Conservation (phyloP, 768 basidiomycete genomes). For the Collybia mongolica region DNA sequence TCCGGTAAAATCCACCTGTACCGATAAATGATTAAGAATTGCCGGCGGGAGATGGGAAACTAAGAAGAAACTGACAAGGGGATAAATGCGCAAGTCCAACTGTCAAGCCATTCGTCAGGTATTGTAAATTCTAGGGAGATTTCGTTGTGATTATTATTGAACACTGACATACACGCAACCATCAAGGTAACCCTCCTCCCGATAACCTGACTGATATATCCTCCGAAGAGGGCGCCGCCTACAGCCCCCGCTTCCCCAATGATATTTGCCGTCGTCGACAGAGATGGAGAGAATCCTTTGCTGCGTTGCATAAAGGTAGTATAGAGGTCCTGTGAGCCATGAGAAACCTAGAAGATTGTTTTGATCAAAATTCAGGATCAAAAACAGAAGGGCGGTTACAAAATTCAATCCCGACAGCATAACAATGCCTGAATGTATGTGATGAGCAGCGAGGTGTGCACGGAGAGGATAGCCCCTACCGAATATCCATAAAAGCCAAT, state of each 20-base stretch:
- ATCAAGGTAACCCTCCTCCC: conserved; percentile 60
- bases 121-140: too few relatives aligned
- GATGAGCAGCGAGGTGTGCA: neutral
- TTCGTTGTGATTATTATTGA: neutral
- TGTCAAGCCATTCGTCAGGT: neutral
- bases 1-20: conserved; percentile 60
- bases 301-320: conserved; percentile 53
- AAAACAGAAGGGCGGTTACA: too few relatives aligned
- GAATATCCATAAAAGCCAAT: conserved; percentile 65
- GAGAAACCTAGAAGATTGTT: conserved; percentile 5
- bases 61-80: conserved; percentile 8
- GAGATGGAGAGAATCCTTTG: conserved; percentile 46
- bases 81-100: conserved; percentile 13
- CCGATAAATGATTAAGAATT: neutral
- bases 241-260: conserved; percentile 34
- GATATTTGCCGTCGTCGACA: conserved; percentile 60
- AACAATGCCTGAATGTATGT: too few relatives aligned
- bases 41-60: neutral
- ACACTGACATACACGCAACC: conserved; percentile 4
- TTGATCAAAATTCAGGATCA: neutral
- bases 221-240: conserved; percentile 52
- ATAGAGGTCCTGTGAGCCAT: conserved; percentile 42
- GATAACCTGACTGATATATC: conserved; percentile 53
- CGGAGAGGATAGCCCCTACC: conserved; percentile 2
- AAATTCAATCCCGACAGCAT: too few relatives aligned